phyloP scores from a whole-genome alignment of 1,284 basidiomycete species.

The Ceratobasidium sp. region DNA sequence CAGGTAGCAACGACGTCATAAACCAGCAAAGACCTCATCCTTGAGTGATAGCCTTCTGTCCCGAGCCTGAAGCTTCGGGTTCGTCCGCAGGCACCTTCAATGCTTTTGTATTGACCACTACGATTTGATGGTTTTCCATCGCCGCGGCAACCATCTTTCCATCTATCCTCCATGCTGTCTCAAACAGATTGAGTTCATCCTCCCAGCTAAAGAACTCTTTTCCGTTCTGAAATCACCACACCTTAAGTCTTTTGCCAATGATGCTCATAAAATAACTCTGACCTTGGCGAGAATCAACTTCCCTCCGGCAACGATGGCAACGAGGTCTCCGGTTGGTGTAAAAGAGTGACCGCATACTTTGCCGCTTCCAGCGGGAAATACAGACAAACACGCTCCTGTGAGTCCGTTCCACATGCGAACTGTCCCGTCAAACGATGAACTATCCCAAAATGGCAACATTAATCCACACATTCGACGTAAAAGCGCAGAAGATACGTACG shows the following conservation, averaged over 20 bases:
- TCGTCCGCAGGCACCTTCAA: slow-evolving; percentile 10
- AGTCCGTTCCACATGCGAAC: slow-evolving; percentile 82
- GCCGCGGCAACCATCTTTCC: slow-evolving; percentile 39
- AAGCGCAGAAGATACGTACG: slow-evolving; percentile 65
- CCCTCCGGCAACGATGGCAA: slow-evolving; percentile 30
- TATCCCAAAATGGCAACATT: slow-evolving; percentile 53
- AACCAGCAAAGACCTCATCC: not conserved
- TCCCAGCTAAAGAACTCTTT: slow-evolving; percentile 37
- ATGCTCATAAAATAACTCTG: not conserved
- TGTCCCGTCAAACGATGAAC: slow-evolving; percentile 82
- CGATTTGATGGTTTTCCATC: slow-evolving; percentile 30
- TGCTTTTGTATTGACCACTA: slow-evolving; percentile 15
- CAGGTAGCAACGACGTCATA: not conserved
- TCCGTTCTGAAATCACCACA: slow-evolving; percentile 13
- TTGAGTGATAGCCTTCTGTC: not conserved
- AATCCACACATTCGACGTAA: not conserved
- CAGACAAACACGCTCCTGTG: slow-evolving; percentile 77
- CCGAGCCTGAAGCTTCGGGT: slow-evolving; percentile 7
- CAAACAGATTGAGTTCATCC: slow-evolving; percentile 26
- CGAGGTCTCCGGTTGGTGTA: slow-evolving; percentile 17
- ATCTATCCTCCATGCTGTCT: slow-evolving; percentile 32
- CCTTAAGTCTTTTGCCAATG: not conserved
- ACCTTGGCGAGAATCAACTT: slow-evolving; percentile 39
- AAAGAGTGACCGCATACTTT: slow-evolving; percentile 43
- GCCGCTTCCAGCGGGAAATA: slow-evolving; percentile 60